Evolutionary conservation across 2,329 filamentous ascomycete genomes (phyloP), one percentile per base, ranked within the genome.

Genomic region (Fusarium pseudocircinatum): DNA sequence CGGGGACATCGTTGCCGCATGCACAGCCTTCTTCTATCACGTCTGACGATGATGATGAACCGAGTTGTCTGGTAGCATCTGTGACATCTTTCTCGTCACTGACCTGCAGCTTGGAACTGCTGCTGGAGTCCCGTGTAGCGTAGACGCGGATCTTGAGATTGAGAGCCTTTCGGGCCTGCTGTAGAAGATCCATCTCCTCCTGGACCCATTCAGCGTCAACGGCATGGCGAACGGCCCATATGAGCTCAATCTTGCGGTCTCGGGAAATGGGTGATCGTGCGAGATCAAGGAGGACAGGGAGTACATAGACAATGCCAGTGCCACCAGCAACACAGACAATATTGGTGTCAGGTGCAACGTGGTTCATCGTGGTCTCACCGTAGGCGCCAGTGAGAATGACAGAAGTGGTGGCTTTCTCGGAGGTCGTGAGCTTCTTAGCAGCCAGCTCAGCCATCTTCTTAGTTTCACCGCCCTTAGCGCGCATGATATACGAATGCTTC

Each of bases 371-470:
- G 12, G 82, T 79, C 63, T 87, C 85, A 6, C 91, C 91, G 71
- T 93, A 93, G 0, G 90, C 87, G 0, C 91, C 91, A 0, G 87
- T 88, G 4, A 93, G 81, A 36, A 93, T 85, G 4, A 92, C 85
- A 0, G 88, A 83, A 0, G 89, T 89, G 0, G 84, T 86, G 2
- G 81, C 59, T 2, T 70, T 53, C 6, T 77, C 78, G 3, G 72
- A 70, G 3, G 59, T 70, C 2, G 80, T 78, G 7, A 83, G 72
- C 67, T 84, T 85, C 66, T 79, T 81, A 2, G 77, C 79, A 2
- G 84, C 82, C 2, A 90, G 73, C 14, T 83, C 78, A 2, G 88
- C 86, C 15, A 92, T 78, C 71, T 87, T 87, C 67, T 82, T 85
- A 0, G 90, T 92, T 79, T 92, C 89, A 16, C 91, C 91, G 1